These are phyloP conservation scores for Penicillium sp. DNA, from an alignment of 2,329 filamentous ascomycete species.

Conservation along the genomic window DNA sequence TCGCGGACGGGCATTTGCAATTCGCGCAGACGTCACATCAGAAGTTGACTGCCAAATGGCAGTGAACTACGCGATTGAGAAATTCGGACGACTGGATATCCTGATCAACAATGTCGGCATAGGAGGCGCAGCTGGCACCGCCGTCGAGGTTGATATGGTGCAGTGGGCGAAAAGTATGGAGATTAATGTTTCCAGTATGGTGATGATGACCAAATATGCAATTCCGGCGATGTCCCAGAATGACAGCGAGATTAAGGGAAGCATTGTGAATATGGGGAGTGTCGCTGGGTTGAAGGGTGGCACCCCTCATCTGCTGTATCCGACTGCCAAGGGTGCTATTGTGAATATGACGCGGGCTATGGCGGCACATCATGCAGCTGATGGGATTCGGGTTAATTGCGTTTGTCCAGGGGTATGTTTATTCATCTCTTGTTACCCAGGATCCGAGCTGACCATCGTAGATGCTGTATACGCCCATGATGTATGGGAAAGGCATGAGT, in stretches of 20 bases:
- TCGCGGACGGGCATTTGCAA: conserved; percentile 33
- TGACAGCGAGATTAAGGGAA: conserved; percentile 38
- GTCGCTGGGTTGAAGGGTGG: conserved; percentile 53
- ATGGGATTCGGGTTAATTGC: conserved; percentile 54
- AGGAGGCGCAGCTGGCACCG: conserved; percentile 56
- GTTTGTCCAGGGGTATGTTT: conserved; percentile 48
- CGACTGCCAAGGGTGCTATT: conserved; percentile 53
- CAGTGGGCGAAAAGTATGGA: conserved; percentile 57
- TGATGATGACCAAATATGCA: conserved; percentile 59
- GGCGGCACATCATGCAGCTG: conserved; percentile 52
- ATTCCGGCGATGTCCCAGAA: conserved; percentile 60
- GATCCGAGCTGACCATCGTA: not conserved
- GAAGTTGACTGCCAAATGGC: conserved; percentile 50
- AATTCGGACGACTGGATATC: conserved; percentile 59
- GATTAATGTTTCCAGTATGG: conserved; percentile 63
- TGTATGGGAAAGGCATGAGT: conserved; percentile 51
- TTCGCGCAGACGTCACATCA: conserved; percentile 53
- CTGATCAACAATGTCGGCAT: conserved; percentile 64
- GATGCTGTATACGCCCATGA: conserved; percentile 56
- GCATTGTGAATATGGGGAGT: conserved; percentile 55
- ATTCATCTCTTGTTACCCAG: not conserved
- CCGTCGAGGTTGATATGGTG: conserved; percentile 57
- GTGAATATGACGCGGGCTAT: conserved; percentile 57
- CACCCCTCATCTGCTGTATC: conserved; percentile 53
- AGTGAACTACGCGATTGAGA: conserved; percentile 35